Conservation (phyloP, 768 basidiomycete genomes). For the Mycena olivaceomarginata region DNA sequence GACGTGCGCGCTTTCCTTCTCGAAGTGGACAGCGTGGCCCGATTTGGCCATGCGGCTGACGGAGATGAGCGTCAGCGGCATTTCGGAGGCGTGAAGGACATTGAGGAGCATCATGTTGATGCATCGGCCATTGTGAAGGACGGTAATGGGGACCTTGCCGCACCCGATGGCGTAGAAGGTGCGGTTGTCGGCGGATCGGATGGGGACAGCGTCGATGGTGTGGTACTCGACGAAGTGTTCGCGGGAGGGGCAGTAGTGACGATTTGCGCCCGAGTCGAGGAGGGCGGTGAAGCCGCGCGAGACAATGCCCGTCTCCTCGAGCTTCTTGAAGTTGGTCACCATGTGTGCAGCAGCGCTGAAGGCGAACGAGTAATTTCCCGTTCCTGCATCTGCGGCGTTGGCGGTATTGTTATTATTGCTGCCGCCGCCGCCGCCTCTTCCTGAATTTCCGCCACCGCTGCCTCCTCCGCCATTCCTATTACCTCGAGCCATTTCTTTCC, state of each 20-base stretch:
- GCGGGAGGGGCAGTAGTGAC: constrained; percentile 27
- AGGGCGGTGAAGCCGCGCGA: background rate
- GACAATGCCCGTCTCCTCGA: background rate
- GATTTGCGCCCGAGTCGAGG: constrained; percentile 29
- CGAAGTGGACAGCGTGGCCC: no score
- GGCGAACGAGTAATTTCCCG: background rate
- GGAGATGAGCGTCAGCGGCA: no score
- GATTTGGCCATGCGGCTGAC: no score
- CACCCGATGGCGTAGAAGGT: constrained; percentile 9
- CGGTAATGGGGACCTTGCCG: background rate
- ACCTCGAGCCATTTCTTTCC: background rate
- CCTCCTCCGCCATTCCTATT: background rate
- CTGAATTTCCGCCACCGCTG: background rate
- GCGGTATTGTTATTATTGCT: background rate
- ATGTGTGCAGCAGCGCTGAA: no score
- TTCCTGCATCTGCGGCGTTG: background rate
- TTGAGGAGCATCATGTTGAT: no score
- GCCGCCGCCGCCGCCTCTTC: no score
- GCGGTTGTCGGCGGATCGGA: constrained; percentile 21
- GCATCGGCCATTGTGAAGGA: background rate
- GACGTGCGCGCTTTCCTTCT: no score
- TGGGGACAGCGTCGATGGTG: background rate
- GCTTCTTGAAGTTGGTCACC: background rate
- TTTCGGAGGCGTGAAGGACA: no score
- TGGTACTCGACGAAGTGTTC: constrained; percentile 8